Evolutionary conservation across 78 protist genomes (phyloP).

Genomic region (Planoprotostelium fungivorum): DNA sequence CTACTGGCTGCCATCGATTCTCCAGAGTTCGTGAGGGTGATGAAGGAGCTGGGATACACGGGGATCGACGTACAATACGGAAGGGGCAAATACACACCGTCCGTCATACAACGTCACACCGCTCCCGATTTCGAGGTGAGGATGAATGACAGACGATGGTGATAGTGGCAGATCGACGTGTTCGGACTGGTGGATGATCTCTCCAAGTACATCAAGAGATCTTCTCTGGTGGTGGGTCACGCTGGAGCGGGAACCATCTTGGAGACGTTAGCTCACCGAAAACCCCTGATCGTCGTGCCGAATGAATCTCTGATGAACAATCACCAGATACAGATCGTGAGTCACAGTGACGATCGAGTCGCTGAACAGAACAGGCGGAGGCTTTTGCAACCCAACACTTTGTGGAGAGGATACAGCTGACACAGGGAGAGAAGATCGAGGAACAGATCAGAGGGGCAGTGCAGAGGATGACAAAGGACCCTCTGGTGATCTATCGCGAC

Average conservation of each 20-base stretch:
- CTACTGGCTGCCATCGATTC: constrained; percentile 1
- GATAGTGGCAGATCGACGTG: neutral
- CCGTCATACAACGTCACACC: neutral
- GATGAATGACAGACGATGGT: neutral
- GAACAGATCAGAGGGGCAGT: neutral
- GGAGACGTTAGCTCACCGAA: constrained; percentile 17
- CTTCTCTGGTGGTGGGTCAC: constrained; percentile 45
- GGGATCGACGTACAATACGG: constrained; percentile 14
- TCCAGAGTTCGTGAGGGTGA: neutral
- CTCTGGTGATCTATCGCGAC: neutral
- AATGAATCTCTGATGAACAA: constrained; percentile 64
- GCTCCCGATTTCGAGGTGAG: neutral
- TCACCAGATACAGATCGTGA: constrained; percentile 63
- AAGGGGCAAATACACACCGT: neutral
- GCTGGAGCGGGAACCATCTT: constrained; percentile 67
- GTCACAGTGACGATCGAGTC: neutral
- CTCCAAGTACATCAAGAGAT: constrained; percentile 3
- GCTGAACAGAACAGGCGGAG: neutral
- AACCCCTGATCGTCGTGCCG: constrained; percentile 41
- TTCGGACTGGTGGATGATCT: constrained; percentile 19
- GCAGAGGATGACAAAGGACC: neutral
- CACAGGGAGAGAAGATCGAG: neutral
- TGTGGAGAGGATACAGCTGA: neutral
- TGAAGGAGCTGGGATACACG: neutral
- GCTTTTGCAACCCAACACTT: neutral